Percentiles rank a stretch among this genome's conserved stretches.
Conservation (phyloP, 768 basidiomycete genomes). For the Tricholoma saponaceum region DNA sequence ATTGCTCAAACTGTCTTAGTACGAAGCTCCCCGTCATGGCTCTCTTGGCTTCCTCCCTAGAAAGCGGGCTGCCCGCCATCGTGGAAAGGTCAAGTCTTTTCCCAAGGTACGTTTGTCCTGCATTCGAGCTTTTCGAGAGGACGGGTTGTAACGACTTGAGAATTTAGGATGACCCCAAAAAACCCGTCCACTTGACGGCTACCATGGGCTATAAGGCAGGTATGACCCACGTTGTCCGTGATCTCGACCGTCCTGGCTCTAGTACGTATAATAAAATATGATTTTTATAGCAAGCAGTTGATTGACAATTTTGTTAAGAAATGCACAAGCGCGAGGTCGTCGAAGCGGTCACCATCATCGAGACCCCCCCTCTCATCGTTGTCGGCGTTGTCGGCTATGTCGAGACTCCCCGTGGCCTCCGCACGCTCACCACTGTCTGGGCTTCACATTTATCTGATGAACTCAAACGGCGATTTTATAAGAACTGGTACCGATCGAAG, state of each 20-base stretch:
- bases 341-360: slow-evolving; percentile 93
- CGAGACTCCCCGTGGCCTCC: slow-evolving; percentile 98
- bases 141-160: not conserved
- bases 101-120: slow-evolving; percentile 66
- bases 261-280: slow-evolving; percentile 58
- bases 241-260: slow-evolving; percentile 98
- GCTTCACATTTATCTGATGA: slow-evolving; percentile 97
- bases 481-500: slow-evolving; percentile 99
- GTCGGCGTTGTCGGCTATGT: slow-evolving; percentile 99
- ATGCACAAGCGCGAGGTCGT: slow-evolving; percentile 99
- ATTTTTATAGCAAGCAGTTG: not conserved
- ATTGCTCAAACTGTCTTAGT: slow-evolving; percentile 44
- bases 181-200: slow-evolving; percentile 97
- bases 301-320: slow-evolving; percentile 47
- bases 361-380: slow-evolving; percentile 95
- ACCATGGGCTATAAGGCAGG: slow-evolving; percentile 99
- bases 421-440: slow-evolving; percentile 98
- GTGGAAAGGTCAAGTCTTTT: slow-evolving; percentile 99
- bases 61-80: slow-evolving; percentile 95
- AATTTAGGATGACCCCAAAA: slow-evolving; percentile 96
- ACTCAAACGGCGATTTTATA: slow-evolving; percentile 98
- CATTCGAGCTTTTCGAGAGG: not conserved
- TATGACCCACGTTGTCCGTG: slow-evolving; percentile 99
- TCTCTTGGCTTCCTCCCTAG: slow-evolving; percentile 96
- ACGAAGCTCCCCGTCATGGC: slow-evolving; percentile 97